Evolutionary conservation across 345 rosid genomes (phyloP).

Genomic region (Arabidopsis suecica): DNA sequence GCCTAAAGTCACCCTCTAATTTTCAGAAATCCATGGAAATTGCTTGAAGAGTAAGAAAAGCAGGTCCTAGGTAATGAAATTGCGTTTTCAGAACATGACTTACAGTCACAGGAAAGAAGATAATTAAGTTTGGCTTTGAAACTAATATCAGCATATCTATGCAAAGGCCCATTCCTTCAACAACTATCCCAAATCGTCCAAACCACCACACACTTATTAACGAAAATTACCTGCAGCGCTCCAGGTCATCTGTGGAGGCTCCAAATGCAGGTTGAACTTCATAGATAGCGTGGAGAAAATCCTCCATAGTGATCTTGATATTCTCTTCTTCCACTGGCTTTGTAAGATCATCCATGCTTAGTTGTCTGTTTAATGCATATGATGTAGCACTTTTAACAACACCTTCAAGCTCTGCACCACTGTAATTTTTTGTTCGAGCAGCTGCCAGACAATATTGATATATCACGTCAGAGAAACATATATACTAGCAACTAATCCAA

Average conservation of each 20-base stretch:
- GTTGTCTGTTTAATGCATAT: constrained; percentile 91
- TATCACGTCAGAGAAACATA: constrained; percentile 1
- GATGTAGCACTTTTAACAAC: constrained; percentile 99
- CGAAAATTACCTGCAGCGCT: constrained; percentile 80
- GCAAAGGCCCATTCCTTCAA: constrained; percentile 13
- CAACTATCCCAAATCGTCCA: constrained; percentile 2
- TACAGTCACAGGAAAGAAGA: background rate
- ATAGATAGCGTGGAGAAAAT: constrained; percentile 76
- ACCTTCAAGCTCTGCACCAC: constrained; percentile 99
- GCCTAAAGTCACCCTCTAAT: constrained; percentile 11
- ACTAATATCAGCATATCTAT: constrained; percentile 15
- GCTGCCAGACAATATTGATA: constrained; percentile 56
- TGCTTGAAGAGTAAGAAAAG: background rate
- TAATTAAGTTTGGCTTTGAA: background rate
- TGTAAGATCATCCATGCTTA: constrained; percentile 94
- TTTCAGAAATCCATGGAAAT: background rate
- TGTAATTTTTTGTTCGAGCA: constrained; percentile 94
- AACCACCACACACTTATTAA: background rate
- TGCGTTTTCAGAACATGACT: constrained; percentile 9
- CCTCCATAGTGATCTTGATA: constrained; percentile 93
- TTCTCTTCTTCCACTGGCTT: constrained; percentile 97
- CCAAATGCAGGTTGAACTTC: constrained; percentile 96
- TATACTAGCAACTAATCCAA: constrained; percentile 17
- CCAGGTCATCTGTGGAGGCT: constrained; percentile 96
- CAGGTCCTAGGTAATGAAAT: background rate